Evolutionary conservation across 2,329 filamentous ascomycete species (phyloP), one percentile per base, ranked within the genome.

Genomic region (Phyllosticta citribraziliensis): DNA sequence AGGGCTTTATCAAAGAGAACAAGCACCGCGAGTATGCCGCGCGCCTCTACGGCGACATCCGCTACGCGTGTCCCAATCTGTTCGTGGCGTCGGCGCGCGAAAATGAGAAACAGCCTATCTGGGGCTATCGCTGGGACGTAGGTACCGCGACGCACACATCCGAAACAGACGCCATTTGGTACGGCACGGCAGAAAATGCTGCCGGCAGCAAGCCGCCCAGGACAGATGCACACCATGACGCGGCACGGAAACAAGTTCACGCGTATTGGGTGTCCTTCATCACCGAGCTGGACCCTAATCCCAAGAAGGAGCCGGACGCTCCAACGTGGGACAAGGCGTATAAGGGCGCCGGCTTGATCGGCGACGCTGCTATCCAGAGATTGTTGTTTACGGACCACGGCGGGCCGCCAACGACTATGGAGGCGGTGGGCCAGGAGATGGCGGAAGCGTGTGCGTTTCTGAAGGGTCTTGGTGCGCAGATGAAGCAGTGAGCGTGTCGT

Each of bases 111-210:
- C 65, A 69, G 5, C 68, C 65, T 1, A 72, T 74, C 6, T 81
- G 78, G 75, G 75, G 76, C 53, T 81, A 81, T 64, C 72, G 77
- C 0, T 81, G 76, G 72, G 78, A 81, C 53, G 76, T 81, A 1
- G 74, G 71, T 12, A 68, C 73, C 12, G 70, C 73, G 0, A 66
- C 69, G 2, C 71, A 76, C 53, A 69, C 77, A 1, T 71, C 70
- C 1, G 76, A 76, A 64, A 65, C 71, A 0, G 62, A 67, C 0
- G 69, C 73, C 1, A 72, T 78, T 19, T 78, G 75, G 68, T 70
- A 72, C 20, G 69, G 73, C 4, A 35, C 52, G 52, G 74, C 70
- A 4, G 61, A 65, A 17, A 67, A 68, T 20, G 68, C 70, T 0
- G 17, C 24, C 9, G 56, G 51, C 24, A 22, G 22, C 27, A 35